Conservation (phyloP, 352 stramenopile genomes). For the Phytophthora hibernalis region DNA sequence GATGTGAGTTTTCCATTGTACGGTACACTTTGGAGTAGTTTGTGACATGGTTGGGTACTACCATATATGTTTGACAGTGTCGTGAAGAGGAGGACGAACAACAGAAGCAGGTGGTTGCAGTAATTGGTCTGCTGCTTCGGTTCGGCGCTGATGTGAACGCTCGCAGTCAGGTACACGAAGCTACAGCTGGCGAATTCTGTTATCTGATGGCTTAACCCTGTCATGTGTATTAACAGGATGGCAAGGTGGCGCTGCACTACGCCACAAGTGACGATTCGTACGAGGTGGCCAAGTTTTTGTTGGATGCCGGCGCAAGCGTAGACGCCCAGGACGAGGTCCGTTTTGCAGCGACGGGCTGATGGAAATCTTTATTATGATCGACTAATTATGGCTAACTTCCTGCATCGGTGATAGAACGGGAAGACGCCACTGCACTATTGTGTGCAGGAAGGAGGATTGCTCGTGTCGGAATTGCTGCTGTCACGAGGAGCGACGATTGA, state of each 20-base stretch:
- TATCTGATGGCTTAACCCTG: background rate
- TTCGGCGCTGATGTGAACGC: conserved; percentile 19
- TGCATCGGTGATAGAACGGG: conserved; percentile 15
- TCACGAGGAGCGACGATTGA: conserved; percentile 24
- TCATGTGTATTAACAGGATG: conserved; percentile 10
- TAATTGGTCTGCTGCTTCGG: conserved; percentile 15
- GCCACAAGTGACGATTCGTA: conserved; percentile 26
- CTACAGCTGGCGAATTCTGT: background rate
- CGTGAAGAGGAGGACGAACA: conserved; percentile 22
- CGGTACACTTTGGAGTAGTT: too few species aligned
- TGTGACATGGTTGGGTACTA: background rate
- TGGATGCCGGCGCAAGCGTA: conserved; percentile 18
- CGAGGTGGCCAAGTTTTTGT: conserved; percentile 29
- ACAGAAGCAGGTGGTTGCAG: conserved; percentile 6
- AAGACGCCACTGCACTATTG: conserved; percentile 29
- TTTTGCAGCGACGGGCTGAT: conserved; percentile 7
- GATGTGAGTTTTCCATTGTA: conserved; percentile 22
- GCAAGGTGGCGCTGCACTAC: conserved; percentile 31
- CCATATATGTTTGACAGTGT: conserved; percentile 14
- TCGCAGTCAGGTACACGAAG: conserved; percentile 9
- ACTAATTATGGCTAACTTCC: background rate
- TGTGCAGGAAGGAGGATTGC: conserved; percentile 27
- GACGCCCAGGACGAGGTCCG: conserved; percentile 29
- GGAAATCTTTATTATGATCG: background rate
- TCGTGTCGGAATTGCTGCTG: conserved; percentile 23